Base-by-base conservation (phyloP, 805 yeast species). In the Wickerhamomyces ciferrii region DNA sequence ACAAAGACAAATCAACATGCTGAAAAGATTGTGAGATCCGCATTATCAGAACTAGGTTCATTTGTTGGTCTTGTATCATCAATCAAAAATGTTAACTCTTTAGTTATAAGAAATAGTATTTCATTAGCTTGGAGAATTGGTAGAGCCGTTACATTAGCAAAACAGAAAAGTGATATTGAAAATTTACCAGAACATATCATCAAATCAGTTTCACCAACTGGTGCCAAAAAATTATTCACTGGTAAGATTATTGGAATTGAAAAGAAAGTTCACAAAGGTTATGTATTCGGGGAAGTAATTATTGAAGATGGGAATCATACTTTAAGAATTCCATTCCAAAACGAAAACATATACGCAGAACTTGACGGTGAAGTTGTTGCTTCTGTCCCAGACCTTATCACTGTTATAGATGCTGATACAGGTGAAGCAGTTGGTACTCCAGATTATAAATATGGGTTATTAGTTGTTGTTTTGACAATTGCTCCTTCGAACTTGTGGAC, bases 401-500 rank as follows among this genome's bases (percentile, higher is more conserved):
- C 74, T 10, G 72, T 74, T 6, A 53, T 67, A 43, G 75, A 74
- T 50, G 55, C 65, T 5, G 73, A 70, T 36, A 62, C 69, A 18
- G 77, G 77, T 27, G 75, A 70, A 48, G 76, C 76, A n/a, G 65
- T 73, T 13, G 78, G 78, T 5, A 73, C 76, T 3, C 75, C 74
- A 15, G 78, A 74, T 40, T 74, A 71, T 54, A 58, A 74, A 42
- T 73, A 72, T 52, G 78, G 78, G 1, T 48, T 74, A 39, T 45
- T 65, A 20, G 78, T 73, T 13, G 59, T 62, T 54, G 77, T 74
- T 1, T 45, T 74, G 8, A 72, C 58, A 4, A 58, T 70, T 43
- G 61, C 73, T 2, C 71, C 74, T 25, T 54, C 60, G 45, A 48
- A 59, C 42, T 49, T 60, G 40, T 71, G 76, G 76, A 62, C 65